Percentiles rank a stretch among this genome's conserved stretches.
phyloP scores from a whole-genome alignment of 148 eudicot species.

The Arbutus unedo region DNA sequence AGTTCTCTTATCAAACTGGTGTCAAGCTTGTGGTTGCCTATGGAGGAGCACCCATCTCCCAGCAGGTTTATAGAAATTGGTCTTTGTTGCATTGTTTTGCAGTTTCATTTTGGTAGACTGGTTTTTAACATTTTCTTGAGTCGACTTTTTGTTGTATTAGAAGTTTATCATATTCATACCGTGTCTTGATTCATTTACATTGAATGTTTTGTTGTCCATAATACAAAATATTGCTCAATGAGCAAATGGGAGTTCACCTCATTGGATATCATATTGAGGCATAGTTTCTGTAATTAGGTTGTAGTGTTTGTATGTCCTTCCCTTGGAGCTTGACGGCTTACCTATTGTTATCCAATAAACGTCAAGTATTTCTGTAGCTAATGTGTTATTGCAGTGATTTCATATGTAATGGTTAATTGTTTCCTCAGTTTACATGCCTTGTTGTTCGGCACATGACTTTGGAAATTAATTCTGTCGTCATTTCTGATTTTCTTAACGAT shows the following conservation, averaged over 20 bases:
- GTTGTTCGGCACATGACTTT: not conserved
- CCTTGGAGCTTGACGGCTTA: not conserved
- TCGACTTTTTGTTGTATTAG: not conserved
- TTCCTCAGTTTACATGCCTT: not conserved
- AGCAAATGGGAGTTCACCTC: not conserved
- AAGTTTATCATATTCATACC: not conserved
- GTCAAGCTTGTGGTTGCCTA: slow-evolving; percentile 77
- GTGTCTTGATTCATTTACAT: not conserved
- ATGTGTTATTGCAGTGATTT: not conserved
- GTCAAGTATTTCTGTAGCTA: not conserved
- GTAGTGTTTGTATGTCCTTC: not conserved
- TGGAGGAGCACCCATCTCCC: slow-evolving; percentile 75
- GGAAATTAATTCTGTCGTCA: not conserved
- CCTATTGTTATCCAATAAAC: not conserved
- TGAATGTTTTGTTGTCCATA: not conserved
- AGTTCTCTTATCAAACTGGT: slow-evolving; percentile 73
- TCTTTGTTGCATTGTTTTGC: not conserved
- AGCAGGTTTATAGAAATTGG: slow-evolving; percentile 45
- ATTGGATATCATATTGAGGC: not conserved
- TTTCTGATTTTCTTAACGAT: not conserved
- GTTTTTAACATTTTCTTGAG: not conserved
- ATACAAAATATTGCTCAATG: not conserved
- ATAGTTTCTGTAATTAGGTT: not conserved
- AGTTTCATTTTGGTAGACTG: not conserved
- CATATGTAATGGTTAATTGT: not conserved